These are phyloP conservation scores for Penicillium dipodomyicola DNA, from an alignment of 495 filamentous ascomycete species.

Conservation along the genomic window DNA sequence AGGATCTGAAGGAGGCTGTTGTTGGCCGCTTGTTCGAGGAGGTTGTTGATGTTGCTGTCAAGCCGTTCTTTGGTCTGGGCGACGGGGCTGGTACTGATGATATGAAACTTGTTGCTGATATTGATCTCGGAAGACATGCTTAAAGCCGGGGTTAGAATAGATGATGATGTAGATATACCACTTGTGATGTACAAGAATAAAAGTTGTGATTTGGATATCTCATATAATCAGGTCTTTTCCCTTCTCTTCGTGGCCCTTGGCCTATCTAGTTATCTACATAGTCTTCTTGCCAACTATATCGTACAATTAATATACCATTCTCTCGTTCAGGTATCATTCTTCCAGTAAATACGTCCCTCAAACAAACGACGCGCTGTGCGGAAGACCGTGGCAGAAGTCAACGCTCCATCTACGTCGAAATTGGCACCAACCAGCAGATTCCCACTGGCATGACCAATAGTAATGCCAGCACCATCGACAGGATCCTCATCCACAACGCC, in stretches of 20 bases:
- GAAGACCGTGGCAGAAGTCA: conserved; percentile 50
- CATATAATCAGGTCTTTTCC: background rate
- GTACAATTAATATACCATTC: background rate
- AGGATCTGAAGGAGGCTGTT: conserved; percentile 58
- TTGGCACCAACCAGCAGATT: conserved; percentile 54
- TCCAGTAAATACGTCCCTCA: conserved; percentile 56
- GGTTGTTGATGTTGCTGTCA: conserved; percentile 64
- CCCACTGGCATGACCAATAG: conserved; percentile 62
- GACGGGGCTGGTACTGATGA: conserved; percentile 31
- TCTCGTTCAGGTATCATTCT: conserved; percentile 19
- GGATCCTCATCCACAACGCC: conserved; percentile 26
- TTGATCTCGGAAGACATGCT: conserved; percentile 57
- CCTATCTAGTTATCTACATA: background rate
- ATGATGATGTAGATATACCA: conserved; percentile 8
- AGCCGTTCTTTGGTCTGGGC: conserved; percentile 54
- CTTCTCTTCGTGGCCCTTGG: background rate
- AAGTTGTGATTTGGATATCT: conserved; percentile 3
- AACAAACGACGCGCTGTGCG: conserved; percentile 57
- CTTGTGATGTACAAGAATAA: conserved; percentile 9
- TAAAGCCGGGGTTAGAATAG: conserved; percentile 11
- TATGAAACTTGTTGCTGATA: conserved; percentile 56
- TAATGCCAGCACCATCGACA: conserved; percentile 39
- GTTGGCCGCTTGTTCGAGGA: conserved; percentile 74
- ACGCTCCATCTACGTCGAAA: conserved; percentile 37
- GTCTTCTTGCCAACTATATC: background rate